Evolutionary conservation across 2,329 filamentous ascomycete species (phyloP).

Genomic region (Exophiala sp.): DNA sequence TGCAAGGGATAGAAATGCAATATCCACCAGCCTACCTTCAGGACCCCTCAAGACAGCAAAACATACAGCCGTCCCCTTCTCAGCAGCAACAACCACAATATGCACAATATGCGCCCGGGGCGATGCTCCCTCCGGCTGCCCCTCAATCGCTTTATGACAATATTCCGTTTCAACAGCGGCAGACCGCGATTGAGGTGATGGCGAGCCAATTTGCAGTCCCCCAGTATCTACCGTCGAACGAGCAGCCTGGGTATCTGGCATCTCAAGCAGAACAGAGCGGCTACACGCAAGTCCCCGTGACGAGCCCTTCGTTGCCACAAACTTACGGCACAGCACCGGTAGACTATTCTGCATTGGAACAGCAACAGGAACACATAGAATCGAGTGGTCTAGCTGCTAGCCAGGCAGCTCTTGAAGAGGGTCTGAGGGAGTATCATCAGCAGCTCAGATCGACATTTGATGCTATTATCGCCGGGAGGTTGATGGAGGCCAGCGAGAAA

Average conservation of each 20-base stretch:
- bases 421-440: constrained; percentile 60
- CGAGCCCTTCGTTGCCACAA: constrained; percentile 46
- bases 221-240: constrained; percentile 66
- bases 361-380: constrained; percentile 34
- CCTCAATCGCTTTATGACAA: constrained; percentile 64
- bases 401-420: constrained; percentile 53
- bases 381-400: constrained; percentile 35
- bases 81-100: constrained; percentile 54
- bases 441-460: constrained; percentile 62
- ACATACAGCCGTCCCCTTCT: constrained; percentile 30
- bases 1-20: constrained; percentile 51
- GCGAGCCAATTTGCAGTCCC: constrained; percentile 61
- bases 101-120: constrained; percentile 54
- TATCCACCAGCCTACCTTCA: constrained; percentile 63
- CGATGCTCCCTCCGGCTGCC: constrained; percentile 59
- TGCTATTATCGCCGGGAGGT: constrained; percentile 57
- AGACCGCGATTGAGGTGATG: constrained; percentile 71
- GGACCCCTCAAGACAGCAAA: constrained; percentile 31
- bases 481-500: constrained; percentile 54
- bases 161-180: constrained; percentile 65
- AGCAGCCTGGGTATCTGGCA: constrained; percentile 61
- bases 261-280: constrained; percentile 53
- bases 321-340: constrained; percentile 50
- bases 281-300: constrained; percentile 56
- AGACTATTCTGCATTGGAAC: constrained; percentile 39